phyloP scores from a whole-genome alignment of 2,329 filamentous ascomycete species.

The Aspergillus brunneoviolaceus region DNA sequence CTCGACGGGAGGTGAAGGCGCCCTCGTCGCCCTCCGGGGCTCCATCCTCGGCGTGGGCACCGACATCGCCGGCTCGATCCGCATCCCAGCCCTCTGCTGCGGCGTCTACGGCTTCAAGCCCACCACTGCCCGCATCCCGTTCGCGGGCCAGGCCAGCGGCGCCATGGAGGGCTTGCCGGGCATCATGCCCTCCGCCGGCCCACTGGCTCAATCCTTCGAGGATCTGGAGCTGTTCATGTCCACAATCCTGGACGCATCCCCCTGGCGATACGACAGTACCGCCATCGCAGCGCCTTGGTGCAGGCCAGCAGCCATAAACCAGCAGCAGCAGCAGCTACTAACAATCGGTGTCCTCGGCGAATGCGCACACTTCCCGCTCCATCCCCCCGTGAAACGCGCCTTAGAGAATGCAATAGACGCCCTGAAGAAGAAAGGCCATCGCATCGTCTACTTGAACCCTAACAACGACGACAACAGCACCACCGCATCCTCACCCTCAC shows the following conservation, averaged over 20 bases:
- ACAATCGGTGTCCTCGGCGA: conserved; percentile 52
- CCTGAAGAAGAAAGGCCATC: conserved; percentile 48
- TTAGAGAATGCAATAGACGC: conserved; percentile 42
- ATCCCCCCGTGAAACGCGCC: conserved; percentile 52
- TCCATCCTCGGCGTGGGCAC: conserved; percentile 33
- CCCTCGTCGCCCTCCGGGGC: conserved; percentile 33
- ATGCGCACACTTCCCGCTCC: conserved; percentile 50
- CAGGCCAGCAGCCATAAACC: conserved; percentile 16
- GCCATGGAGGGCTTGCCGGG: conserved; percentile 11
- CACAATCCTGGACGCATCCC: conserved; percentile 39
- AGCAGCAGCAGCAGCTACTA: conserved; percentile 25
- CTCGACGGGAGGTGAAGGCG: conserved; percentile 31
- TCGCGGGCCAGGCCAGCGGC: conserved; percentile 21
- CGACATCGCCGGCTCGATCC: conserved; percentile 36
- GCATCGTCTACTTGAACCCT: conserved; percentile 37
- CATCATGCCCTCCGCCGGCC: conserved; percentile 14
- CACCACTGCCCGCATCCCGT: conserved; percentile 27
- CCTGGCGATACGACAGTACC: conserved; percentile 49
- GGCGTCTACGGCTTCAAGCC: conserved; percentile 36
- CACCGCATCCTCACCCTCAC: neutral
- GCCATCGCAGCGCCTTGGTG: conserved; percentile 49
- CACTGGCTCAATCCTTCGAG: conserved; percentile 10
- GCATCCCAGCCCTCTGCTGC: conserved; percentile 33
- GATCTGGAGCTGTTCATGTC: conserved; percentile 37
- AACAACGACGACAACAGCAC: conserved; percentile 29